Base-by-base conservation (phyloP, 768 basidiomycete species). In the Phlegmacium glaucopus region DNA sequence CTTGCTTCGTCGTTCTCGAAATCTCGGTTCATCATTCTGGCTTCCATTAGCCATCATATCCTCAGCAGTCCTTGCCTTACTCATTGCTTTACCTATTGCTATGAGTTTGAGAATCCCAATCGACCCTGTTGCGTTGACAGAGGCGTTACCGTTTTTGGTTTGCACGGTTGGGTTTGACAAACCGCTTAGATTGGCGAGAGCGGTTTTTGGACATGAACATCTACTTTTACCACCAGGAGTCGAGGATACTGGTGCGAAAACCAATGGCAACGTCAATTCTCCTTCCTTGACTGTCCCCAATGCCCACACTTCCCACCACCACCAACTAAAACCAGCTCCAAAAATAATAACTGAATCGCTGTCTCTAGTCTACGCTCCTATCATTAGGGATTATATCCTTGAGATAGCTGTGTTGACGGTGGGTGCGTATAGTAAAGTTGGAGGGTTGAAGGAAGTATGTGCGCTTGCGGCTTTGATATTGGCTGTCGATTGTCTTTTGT, bases 161-260 rank as follows among this genome's bases (percentile, higher is more conserved):
- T 95, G 95, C 66, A 96, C 94, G 1, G 84, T 99, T 50, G 95
- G 95, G 6, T 99, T 98, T 65, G 96, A 99, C 69, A 98, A 99
- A 65, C 95, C 94, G 0, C 83, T 95, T 39, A 81, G 90, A 6
- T 83, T 99, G 18, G 94, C 94, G 2, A 78, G 85, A 10, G 87
- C 93, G 2, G 90, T 98, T 12, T 91, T 97, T 69, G 78, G 81
- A 25, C 89, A 94, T 56, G 90, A 58, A 47, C 50, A 60, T 47
- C 29, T 63, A 38, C 51, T 54, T 7, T 52, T 54, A 2, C 54
- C 59, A 1, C 52, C 51, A 3, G 22, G 22, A 22, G 4, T 35
- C 46, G 2, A 15, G 53, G 11, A 52, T 52, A 13, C 34, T 38
- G 3, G 48, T 42, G 0, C 56, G 6, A 34, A 41, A 7, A 25